Base-by-base conservation (phyloP, 306 rosid genomes). In the Amphicarpaea edgeworthii region DNA sequence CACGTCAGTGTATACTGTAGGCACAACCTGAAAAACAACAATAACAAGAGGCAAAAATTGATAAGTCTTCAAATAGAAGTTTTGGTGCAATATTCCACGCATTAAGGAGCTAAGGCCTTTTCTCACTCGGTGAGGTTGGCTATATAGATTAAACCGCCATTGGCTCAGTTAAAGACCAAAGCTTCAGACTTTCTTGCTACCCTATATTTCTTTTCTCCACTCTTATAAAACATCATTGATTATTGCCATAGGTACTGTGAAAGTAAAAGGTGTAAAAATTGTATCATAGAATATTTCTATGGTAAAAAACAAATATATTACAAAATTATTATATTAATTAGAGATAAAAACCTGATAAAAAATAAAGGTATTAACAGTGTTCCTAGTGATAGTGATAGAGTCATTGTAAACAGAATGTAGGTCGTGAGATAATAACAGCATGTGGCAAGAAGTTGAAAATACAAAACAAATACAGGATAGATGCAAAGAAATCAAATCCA, bases 1-100 rank as follows among this genome's bases (percentile, higher is more conserved):
- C 75, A 90, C 84, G 40, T 88, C 93, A 63, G 96, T 88, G 89
- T 90, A 96, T 41, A 92, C 97, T 42, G 97, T 92, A 32, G 99
- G 96, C 77, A 96, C 98, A 84, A 96, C 98, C 99, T 96, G 82
- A 53, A 80, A 70, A 75, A 60, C 6, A 55, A 42, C 76, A 70
- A 76, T 58, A 60, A 68, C 43, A 61, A 64, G 51, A 24, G 47
- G 67, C 16, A 47, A 77, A 58, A 51, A 30, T 66, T 38, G 65
- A 5, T 76, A 6, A 46, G 40, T 67, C 69, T 53, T 26, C 20
- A 37, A 7, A 9, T 12, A 41, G 6, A 46, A 71, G 23, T 23
- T 47, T 43, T 6, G 53, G 26, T 53, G 19, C 50, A 37, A 38
- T 68, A 43, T 46, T 30, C 45, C n/a, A 53, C 32, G 41, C 7